Conservation (phyloP, 768 basidiomycete genomes). For the Coprinopsis marcescibilis region DNA sequence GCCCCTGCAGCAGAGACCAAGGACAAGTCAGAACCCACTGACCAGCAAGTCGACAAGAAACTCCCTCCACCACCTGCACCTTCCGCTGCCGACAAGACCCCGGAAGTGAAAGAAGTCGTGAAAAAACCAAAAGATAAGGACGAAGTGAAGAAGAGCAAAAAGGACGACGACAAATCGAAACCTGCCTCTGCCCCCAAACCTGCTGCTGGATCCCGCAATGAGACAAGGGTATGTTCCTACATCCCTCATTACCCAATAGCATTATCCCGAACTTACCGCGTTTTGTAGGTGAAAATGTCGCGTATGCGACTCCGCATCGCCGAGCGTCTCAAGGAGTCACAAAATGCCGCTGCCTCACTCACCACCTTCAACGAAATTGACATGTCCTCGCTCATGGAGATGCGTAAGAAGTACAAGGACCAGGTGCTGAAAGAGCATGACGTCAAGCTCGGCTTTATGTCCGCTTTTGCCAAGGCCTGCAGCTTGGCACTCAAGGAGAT, state of each 20-base stretch:
- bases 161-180: conserved; percentile 23
- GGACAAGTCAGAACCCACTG: conserved; percentile 40
- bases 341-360: conserved; percentile 92
- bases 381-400: conserved; percentile 92
- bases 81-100: conserved; percentile 26
- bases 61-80: conserved; percentile 40
- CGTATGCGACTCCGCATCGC: conserved; percentile 97
- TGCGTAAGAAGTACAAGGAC: conserved; percentile 95
- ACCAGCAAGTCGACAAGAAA: conserved; percentile 43
- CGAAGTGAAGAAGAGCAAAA: conserved; percentile 29
- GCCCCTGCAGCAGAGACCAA: conserved; percentile 23
- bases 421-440: conserved; percentile 84
- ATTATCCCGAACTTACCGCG: not conserved
- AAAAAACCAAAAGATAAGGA: conserved; percentile 24
- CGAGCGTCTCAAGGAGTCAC: conserved; percentile 95
- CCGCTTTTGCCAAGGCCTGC: conserved; percentile 87
- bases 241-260: not conserved
- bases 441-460: conserved; percentile 98
- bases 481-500: conserved; percentile 85
- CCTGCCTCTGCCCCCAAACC: conserved; percentile 25
- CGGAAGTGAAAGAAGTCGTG: conserved; percentile 13
- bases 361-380: conserved; percentile 99
- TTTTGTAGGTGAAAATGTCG: conserved; percentile 90
- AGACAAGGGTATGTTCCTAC: conserved; percentile 65
- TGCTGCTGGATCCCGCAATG: conserved; percentile 53